Percentiles rank a stretch among this genome's conserved stretches.
phyloP scores from a whole-genome alignment of 1,284 basidiomycete species.

The Wallemia hederae region DNA sequence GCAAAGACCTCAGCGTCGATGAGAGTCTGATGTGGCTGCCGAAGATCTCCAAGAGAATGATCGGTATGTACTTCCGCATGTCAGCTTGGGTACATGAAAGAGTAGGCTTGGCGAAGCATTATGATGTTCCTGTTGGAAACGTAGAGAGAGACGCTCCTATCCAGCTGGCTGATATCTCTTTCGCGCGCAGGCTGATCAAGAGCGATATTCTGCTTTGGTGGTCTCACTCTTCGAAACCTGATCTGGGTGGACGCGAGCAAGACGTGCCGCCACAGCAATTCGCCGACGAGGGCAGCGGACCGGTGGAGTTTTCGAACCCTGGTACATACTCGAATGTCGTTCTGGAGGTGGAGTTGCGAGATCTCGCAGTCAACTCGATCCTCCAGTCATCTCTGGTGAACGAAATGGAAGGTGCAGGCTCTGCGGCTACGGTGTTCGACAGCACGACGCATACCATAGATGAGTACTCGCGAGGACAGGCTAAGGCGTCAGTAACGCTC shows the following conservation, averaged over 20 bases:
- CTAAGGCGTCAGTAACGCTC: conserved; percentile 44
- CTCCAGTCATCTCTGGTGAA: conserved; percentile 83
- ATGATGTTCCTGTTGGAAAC: conserved; percentile 74
- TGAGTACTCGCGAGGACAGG: conserved; percentile 54
- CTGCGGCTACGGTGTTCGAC: conserved; percentile 75
- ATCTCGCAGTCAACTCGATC: conserved; percentile 80
- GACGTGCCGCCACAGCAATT: conserved; percentile 22
- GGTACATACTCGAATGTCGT: conserved; percentile 84
- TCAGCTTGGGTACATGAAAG: conserved; percentile 57
- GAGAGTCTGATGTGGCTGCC: conserved; percentile 24
- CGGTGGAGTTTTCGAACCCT: conserved; percentile 57
- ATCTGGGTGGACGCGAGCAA: conserved; percentile 74
- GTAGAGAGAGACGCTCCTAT: conserved; percentile 69
- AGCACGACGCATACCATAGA: conserved; percentile 68
- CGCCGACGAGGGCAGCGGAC: conserved; percentile 30
- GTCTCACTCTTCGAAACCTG: conserved; percentile 66
- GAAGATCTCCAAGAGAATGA: conserved; percentile 30
- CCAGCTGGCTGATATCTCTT: conserved; percentile 63
- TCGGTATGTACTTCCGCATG: conserved; percentile 48
- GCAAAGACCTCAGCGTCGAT: conserved; percentile 7
- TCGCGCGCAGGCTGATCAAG: conserved; percentile 52
- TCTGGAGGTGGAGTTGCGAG: conserved; percentile 61
- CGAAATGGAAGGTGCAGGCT: conserved; percentile 71
- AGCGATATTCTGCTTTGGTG: conserved; percentile 93
- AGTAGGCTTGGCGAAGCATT: conserved; percentile 58